Evolutionary conservation across 495 filamentous ascomycete species (phyloP), one percentile per base, ranked within the genome.

Genomic region (Tuber calosporum): DNA sequence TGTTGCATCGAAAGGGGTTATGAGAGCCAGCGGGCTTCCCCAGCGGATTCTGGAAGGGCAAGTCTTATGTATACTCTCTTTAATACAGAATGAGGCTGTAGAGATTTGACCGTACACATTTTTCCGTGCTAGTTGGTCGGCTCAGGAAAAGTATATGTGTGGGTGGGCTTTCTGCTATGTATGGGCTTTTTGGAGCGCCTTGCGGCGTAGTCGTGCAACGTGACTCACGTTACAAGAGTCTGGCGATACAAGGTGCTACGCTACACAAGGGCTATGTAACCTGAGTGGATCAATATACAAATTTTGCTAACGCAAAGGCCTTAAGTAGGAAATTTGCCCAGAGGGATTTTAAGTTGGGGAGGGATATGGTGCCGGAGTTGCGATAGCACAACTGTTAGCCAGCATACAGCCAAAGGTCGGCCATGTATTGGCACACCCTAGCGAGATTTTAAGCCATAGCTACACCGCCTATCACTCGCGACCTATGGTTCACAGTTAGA

Each of bases 241-340:
- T 62, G 26, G 53, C 3, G 26, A 17, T 62, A 62, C 30, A 62
- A 34, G 11, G 53, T 62, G 48, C n/a, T 62, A 62, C 53, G 53
- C 53, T 62, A 62, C 53, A 62, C 53, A 62, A 62, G 53, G 53
- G 53, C 53, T 62, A 62, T 62, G 53, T 62, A 62, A 62, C 53
- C 13, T 62, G 17, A 62, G 9, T 62, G 53, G 53, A 62, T 39
- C 39, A 11, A 40, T 40, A 40, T 40, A 40, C 11, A 40, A 11
- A 11, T 40, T 40, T 40, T 40, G 39, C 39, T 40, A 40, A 40
- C 7, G 39, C 39, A 40, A 40, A 40, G 39, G 11, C 39, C 39
- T 9, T 9, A 7, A 40, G 39, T 9, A 11, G 11, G 53, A 62
- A 62, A 34, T 34, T 34, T 34, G 53, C 11, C 13, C 53, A 62